Percentiles rank a stretch among this genome's conserved stretches.
phyloP scores from a whole-genome alignment of 768 basidiomycete species.

The Mycena haematopus region DNA sequence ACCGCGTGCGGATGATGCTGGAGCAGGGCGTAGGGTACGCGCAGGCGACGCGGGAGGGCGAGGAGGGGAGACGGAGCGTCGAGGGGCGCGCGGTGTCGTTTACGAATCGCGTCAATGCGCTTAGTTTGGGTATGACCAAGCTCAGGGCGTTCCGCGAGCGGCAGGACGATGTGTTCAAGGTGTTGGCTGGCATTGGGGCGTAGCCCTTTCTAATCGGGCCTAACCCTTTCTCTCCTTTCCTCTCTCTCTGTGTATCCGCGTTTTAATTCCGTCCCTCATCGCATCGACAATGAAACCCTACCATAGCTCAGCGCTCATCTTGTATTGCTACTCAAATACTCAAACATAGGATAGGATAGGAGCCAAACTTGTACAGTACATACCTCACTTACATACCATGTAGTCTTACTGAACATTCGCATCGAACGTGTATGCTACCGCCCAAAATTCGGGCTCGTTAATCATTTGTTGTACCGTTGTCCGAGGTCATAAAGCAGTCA shows the following conservation, averaged over 20 bases:
- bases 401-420: too few relatives aligned
- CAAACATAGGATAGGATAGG: conserved; percentile 7
- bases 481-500: too few relatives aligned
- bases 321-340: too few relatives aligned
- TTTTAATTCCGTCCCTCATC: too few relatives aligned
- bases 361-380: conserved; percentile 4
- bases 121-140: conserved; percentile 74
- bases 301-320: not conserved
- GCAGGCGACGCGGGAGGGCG: conserved; percentile 31
- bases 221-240: not conserved
- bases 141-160: conserved; percentile 75
- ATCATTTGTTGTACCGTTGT: too few relatives aligned
- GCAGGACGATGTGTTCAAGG: conserved; percentile 73
- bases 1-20: conserved; percentile 62
- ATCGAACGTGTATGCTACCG: too few relatives aligned
- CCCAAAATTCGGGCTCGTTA: too few relatives aligned
- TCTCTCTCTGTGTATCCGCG: conserved; percentile 2
- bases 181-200: conserved; percentile 57
- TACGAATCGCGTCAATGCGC: conserved; percentile 76
- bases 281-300: conserved; percentile 1
- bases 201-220: conserved; percentile 7
- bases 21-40: conserved; percentile 63
- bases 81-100: conserved; percentile 74
- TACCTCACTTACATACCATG: not conserved
- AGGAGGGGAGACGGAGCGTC: conserved; percentile 42